Percentiles rank a stretch among this genome's conserved stretches.
These are phyloP conservation scores for Alloteropsis semialata DNA, from an alignment of 176 grass and related monocot genomes.

Conservation along the genomic window DNA sequence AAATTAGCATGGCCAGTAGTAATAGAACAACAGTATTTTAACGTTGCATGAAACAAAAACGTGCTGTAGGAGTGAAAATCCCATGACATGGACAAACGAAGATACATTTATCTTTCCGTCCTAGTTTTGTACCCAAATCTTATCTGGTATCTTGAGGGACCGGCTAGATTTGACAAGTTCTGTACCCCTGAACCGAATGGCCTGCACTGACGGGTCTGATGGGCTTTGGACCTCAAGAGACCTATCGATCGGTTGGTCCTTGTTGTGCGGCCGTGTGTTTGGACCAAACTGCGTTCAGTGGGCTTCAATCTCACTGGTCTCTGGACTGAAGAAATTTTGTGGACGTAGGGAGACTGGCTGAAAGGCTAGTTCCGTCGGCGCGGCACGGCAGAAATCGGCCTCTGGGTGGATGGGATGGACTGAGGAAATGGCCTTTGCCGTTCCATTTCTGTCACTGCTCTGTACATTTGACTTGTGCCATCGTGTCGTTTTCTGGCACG, in stretches of 20 bases:
- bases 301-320: conserved; percentile 14
- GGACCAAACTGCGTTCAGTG: conserved; percentile 9
- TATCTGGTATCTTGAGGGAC: background rate
- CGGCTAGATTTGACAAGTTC: background rate
- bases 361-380: background rate
- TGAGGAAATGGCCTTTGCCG: background rate
- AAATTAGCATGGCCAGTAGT: background rate
- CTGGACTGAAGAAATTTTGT: background rate
- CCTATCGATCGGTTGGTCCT: background rate
- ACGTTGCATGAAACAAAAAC: background rate
- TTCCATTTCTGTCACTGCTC: background rate
- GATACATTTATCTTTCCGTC: background rate
- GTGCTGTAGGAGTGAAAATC: background rate
- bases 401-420: background rate
- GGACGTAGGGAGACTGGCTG: background rate
- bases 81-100: background rate
- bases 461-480: conserved; percentile 15
- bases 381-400: background rate
- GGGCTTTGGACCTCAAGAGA: conserved; percentile 15
- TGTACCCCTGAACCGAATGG: background rate
- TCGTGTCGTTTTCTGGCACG: background rate
- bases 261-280: conserved; percentile 6
- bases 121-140: background rate
- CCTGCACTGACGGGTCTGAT: background rate
- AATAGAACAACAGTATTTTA: background rate